These are phyloP conservation scores for Monilinia fructicola DNA, from an alignment of 2,329 filamentous ascomycete genomes.

Conservation along the genomic window DNA sequence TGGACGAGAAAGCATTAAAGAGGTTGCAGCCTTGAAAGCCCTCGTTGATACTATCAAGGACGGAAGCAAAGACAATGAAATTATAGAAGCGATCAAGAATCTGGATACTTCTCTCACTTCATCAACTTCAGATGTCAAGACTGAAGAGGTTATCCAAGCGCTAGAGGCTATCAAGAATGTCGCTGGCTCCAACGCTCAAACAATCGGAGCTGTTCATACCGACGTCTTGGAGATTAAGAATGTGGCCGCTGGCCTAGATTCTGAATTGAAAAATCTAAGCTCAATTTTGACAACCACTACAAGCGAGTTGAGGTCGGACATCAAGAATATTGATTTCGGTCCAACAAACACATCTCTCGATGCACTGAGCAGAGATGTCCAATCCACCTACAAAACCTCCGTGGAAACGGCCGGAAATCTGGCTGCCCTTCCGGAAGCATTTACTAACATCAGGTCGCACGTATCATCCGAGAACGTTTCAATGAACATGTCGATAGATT, in stretches of 20 bases:
- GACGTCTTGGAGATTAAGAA: conserved; percentile 19
- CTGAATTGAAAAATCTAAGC: conserved; percentile 24
- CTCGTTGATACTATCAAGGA: conserved; percentile 13
- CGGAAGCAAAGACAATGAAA: conserved; percentile 13
- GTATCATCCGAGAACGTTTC: conserved; percentile 24
- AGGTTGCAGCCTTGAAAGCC: conserved; percentile 1
- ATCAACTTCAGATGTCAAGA: not conserved
- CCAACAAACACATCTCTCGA: conserved; percentile 24
- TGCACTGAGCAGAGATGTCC: conserved; percentile 24
- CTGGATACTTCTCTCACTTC: not conserved
- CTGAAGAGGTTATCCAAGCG: conserved; percentile 1
- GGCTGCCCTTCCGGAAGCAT: conserved; percentile 22
- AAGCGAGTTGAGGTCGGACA: conserved; percentile 23
- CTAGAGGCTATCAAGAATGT: conserved; percentile 14
- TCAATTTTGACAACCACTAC: conserved; percentile 24
- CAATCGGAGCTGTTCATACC: conserved; percentile 9
- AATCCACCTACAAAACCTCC: conserved; percentile 17
- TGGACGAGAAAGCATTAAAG: conserved; percentile 11
- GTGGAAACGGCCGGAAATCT: conserved; percentile 9
- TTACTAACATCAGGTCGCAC: conserved; percentile 24
- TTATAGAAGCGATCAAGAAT: conserved; percentile 22
- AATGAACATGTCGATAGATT: conserved; percentile 23
- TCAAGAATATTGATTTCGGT: conserved; percentile 26
- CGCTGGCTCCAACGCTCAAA: conserved; percentile 9
- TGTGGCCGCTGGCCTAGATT: conserved; percentile 24